Conservation (phyloP, 208 protist species). For the Leishmania gerbilli region DNA sequence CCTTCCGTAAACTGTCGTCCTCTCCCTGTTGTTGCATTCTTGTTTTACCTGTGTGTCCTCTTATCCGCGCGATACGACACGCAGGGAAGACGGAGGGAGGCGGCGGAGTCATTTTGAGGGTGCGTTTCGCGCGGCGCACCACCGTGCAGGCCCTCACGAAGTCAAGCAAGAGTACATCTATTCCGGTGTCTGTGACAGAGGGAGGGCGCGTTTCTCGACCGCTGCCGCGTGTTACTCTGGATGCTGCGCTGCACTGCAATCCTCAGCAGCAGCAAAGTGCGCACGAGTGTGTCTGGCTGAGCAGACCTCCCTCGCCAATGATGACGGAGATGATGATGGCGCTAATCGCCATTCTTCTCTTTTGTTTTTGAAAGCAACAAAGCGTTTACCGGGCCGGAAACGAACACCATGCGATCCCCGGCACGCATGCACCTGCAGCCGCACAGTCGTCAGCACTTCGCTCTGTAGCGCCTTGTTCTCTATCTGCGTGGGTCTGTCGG, state of each 20-base stretch:
- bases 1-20: background rate
- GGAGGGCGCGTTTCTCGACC: constrained; percentile 4
- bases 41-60: background rate
- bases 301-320: background rate
- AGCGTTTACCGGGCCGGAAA: background rate
- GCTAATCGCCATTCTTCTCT: background rate
- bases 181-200: background rate
- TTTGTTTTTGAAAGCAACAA: background rate
- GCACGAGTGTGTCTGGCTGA: constrained; percentile 7
- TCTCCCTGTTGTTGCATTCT: background rate
- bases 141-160: background rate
- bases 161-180: background rate
- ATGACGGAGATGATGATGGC: background rate
- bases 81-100: background rate
- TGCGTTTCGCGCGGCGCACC: background rate
- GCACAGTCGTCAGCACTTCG: background rate
- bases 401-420: background rate
- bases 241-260: constrained; percentile 9
- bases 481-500: background rate
- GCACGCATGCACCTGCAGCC: background rate
- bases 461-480: background rate
- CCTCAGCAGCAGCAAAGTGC: background rate
- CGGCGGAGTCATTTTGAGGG: background rate
- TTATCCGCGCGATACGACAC: background rate
- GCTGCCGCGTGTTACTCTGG: background rate